phyloP scores from a whole-genome alignment of 1,139 yeast genomes.

The Taphrina populina region DNA sequence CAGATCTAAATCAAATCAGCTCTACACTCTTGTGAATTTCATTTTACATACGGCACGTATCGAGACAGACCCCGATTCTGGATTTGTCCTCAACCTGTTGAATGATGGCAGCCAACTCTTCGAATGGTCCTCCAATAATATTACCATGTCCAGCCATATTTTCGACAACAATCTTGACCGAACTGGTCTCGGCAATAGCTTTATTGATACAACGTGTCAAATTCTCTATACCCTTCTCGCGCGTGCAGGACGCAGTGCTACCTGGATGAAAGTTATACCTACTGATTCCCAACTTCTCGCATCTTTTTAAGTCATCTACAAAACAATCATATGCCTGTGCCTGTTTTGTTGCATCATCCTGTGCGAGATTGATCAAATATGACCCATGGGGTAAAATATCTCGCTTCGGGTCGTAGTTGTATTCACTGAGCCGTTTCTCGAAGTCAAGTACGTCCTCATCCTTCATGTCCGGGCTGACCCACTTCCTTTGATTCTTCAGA shows the following conservation, averaged over 20 bases:
- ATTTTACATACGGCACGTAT: constrained; percentile 31
- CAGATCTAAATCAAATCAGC: constrained; percentile 14
- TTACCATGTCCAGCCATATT: constrained; percentile 98
- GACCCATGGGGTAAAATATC: constrained; percentile 90
- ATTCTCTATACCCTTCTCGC: constrained; percentile 59
- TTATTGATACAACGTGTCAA: constrained; percentile 76
- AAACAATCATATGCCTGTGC: constrained; percentile 75
- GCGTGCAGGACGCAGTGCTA: constrained; percentile 74
- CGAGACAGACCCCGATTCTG: constrained; percentile 79
- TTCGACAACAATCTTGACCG: constrained; percentile 85
- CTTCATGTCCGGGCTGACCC: constrained; percentile 79
- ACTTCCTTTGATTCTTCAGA: constrained; percentile 82
- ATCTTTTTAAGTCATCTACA: constrained; percentile 78
- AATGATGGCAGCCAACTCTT: constrained; percentile 74
- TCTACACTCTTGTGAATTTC: neutral
- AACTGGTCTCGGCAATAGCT: constrained; percentile 69
- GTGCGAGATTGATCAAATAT: constrained; percentile 85
- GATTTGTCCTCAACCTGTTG: constrained; percentile 70
- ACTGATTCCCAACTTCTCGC: constrained; percentile 82
- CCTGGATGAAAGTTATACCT: constrained; percentile 95
- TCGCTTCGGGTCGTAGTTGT: constrained; percentile 67
- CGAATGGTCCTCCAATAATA: constrained; percentile 75
- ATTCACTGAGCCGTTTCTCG: constrained; percentile 58
- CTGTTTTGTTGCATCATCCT: constrained; percentile 80
- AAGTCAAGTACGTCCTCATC: constrained; percentile 68